Base-by-base conservation (phyloP, 257 asterid species). In the Coffea canephora region DNA sequence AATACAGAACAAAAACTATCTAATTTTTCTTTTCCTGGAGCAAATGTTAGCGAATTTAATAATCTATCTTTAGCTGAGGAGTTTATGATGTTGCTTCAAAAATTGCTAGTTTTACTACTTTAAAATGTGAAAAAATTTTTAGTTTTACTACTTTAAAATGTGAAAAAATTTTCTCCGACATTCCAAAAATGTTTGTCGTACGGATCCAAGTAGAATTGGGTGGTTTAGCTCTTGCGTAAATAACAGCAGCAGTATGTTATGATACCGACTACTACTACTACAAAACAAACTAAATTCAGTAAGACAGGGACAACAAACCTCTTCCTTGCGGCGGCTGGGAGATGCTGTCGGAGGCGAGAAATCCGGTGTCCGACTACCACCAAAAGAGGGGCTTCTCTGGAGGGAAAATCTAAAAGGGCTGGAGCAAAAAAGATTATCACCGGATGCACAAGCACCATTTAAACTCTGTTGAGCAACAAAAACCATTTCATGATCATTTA, bases 311-410 rank as follows among this genome's bases (percentile, higher is more conserved):
- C 52, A 50, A 81, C 87, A 74, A 79, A 95, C 98, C 97, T 90
- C 87, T 4, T 79, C 78, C 19, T 64, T 82, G 78, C 54, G 88
- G 82, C 93, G 88, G 75, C 62, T 66, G 14, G 98, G 98, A 66
- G 98, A 93, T 11, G 84, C 85, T 69, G 83, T 85, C 95, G 98
- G 97, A 49, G 98, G 87, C 16, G 78, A 76, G 25, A 89, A 89
- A 0, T 88, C 94, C 78, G 98, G 97, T 65, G 95, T 88, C 74
- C 86, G 89, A 81, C 76, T 57, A 72, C 89, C 91, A 77, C 87
- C 88, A 68, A 85, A 77, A 49, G 91, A 83, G 14, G 96, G 82
- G 48, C 83, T 80, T 66, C 78, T 86, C 74, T 65, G 83, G 48
- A 83, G 83, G 41, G 87, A 80, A 78, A 85, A 85, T 77, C 83